Evolutionary conservation across 345 rosid genomes (phyloP).

Genomic region (Pugionium cornutum): DNA sequence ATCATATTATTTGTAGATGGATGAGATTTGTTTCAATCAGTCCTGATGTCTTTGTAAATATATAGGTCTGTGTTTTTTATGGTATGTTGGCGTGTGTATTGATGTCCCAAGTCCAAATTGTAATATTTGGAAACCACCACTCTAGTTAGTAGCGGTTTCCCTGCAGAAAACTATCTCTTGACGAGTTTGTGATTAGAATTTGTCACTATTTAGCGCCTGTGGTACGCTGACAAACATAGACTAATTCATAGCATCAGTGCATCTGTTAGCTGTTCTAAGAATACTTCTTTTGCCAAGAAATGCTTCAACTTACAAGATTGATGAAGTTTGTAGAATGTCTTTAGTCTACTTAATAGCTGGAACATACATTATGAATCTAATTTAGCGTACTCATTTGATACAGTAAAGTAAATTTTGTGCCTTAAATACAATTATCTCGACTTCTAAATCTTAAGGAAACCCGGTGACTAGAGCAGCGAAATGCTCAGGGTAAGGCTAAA

Average conservation of each 20-base stretch:
- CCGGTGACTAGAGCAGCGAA: too few relatives aligned
- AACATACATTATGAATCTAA: conserved; percentile 4
- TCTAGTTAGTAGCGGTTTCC: not conserved
- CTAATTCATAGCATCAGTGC: not conserved
- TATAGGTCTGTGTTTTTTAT: not conserved
- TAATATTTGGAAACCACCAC: conserved; percentile 1
- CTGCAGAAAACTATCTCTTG: not conserved
- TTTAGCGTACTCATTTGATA: not conserved
- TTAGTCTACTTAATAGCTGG: not conserved
- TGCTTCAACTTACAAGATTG: not conserved
- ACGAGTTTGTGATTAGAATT: not conserved
- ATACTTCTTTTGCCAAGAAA: not conserved
- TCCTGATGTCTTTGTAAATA: not conserved
- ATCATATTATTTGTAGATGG: too few relatives aligned
- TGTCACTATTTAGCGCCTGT: not conserved
- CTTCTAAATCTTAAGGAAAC: too few relatives aligned
- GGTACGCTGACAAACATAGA: not conserved
- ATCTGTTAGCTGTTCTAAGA: not conserved
- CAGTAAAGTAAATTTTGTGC: not conserved
- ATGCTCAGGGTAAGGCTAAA: too few relatives aligned
- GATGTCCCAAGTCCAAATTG: not conserved
- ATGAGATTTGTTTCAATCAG: too few relatives aligned
- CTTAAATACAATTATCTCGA: not conserved
- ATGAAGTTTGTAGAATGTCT: conserved; percentile 19
- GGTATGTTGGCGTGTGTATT: not conserved